Percentiles rank a stretch among this genome's conserved stretches.
Conservation (phyloP, 805 yeast species). For the Zygosaccharomyces bisporus region DNA sequence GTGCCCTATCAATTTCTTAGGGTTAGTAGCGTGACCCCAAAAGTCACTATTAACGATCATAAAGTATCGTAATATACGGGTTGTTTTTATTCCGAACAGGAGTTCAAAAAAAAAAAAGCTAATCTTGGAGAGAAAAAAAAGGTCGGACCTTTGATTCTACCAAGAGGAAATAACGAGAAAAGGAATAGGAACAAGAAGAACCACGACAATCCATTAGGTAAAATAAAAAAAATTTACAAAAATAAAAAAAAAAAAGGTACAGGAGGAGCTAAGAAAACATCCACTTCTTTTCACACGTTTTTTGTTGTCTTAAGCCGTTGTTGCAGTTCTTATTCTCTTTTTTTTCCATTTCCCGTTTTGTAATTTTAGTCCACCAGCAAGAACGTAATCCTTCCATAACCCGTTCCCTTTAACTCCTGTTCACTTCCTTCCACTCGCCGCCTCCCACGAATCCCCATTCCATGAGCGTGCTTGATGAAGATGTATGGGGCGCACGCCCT, state of each 20-base stretch:
- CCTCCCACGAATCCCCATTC: background rate
- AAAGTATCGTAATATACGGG: background rate
- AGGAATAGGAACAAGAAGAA: too few relatives aligned
- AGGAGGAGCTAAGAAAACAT: background rate
- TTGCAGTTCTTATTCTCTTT: too few relatives aligned
- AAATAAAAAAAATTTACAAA: too few relatives aligned
- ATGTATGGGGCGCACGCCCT: constrained; percentile 17
- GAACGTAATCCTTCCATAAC: background rate
- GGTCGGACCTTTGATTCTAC: background rate
- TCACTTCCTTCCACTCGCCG: background rate
- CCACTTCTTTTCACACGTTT: background rate
- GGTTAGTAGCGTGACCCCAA: background rate
- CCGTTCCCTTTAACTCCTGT: background rate
- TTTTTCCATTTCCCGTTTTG: background rate
- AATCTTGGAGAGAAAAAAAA: background rate
- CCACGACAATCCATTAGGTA: too few relatives aligned
- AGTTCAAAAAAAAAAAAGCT: background rate
- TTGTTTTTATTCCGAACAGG: background rate
- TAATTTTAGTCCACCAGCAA: background rate
- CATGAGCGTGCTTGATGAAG: constrained; percentile 17
- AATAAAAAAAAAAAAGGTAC: too few relatives aligned
- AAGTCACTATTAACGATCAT: background rate
- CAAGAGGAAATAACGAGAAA: background rate
- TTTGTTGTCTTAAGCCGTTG: background rate
- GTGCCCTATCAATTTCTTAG: background rate